Percentiles rank a stretch among this genome's conserved stretches.
Conservation (phyloP, 2,329 filamentous ascomycete species). For the Trichoderma breve region DNA sequence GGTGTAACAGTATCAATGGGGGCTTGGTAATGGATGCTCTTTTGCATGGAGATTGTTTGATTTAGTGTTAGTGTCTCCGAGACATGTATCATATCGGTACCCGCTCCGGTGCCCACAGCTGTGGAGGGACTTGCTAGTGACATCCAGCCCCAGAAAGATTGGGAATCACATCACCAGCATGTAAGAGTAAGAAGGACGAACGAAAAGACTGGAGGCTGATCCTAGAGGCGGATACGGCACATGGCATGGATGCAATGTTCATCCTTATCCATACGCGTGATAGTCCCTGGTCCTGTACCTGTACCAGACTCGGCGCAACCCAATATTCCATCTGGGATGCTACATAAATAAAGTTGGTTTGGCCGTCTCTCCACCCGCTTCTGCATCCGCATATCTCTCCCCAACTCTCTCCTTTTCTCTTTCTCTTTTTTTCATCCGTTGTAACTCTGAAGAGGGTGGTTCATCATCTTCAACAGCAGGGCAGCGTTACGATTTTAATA, state of each 20-base stretch:
- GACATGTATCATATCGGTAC: conserved; percentile 5
- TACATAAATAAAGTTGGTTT: conserved; percentile 18
- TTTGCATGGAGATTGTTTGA: neutral
- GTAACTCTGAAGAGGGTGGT: neutral
- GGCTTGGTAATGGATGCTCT: neutral
- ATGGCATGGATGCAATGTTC: conserved; percentile 12
- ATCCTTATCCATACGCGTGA: neutral
- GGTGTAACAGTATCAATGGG: neutral
- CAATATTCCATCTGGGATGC: conserved; percentile 10
- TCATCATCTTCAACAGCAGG: neutral
- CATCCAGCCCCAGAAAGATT: neutral
- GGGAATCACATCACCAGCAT: neutral
- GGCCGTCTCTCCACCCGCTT: conserved; percentile 7
- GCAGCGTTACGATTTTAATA: neutral
- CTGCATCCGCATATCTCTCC: neutral
- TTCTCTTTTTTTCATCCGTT: neutral
- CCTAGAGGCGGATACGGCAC: neutral
- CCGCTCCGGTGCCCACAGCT: neutral
- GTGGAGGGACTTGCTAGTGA: neutral
- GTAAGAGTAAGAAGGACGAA: neutral
- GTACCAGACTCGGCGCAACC: conserved; percentile 7
- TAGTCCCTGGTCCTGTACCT: neutral
- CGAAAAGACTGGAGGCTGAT: conserved; percentile 1
- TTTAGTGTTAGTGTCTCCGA: neutral
- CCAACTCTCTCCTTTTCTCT: neutral